Percentiles rank a stretch among this genome's conserved stretches.
Conservation (phyloP, 495 filamentous ascomycete species). For the Aspergillus carlsbadensis region DNA sequence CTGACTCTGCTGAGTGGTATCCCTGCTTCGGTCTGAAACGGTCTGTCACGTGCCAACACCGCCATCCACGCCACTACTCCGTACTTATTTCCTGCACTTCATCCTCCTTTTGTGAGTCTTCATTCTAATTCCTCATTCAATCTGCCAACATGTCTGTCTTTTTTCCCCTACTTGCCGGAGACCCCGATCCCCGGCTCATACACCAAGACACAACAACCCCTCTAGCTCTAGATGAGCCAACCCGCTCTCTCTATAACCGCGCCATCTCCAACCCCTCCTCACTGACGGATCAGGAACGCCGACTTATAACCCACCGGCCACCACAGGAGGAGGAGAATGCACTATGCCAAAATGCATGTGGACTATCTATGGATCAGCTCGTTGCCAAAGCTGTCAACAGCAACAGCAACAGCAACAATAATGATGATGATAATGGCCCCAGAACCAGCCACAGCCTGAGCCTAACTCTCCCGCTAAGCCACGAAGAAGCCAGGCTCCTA, state of each 20-base stretch:
- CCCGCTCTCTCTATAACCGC: constrained; percentile 16
- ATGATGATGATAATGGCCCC: background rate
- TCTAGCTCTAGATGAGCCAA: constrained; percentile 8
- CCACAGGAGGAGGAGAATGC: constrained; percentile 9
- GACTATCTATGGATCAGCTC: constrained; percentile 9
- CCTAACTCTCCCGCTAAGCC: background rate
- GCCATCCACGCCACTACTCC: background rate
- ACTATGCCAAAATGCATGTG: constrained; percentile 12
- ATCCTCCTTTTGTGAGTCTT: background rate
- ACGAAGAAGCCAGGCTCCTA: constrained; percentile 8
- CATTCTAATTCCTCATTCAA: background rate
- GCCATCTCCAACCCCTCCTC: constrained; percentile 12
- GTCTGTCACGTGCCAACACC: background rate
- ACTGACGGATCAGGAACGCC: constrained; percentile 15
- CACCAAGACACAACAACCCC: constrained; percentile 1
- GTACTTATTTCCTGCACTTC: background rate
- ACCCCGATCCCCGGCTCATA: background rate
- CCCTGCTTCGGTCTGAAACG: too few relatives aligned
- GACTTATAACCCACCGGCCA: constrained; percentile 10
- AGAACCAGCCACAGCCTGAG: background rate
- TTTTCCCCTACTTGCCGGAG: background rate
- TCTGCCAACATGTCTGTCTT: constrained; percentile 4
- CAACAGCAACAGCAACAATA: background rate
- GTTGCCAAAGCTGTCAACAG: constrained; percentile 15
- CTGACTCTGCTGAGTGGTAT: too few relatives aligned